Evolutionary conservation across 2,329 filamentous ascomycete species (phyloP).

Genomic region (Plectosphaerella cucumerina): DNA sequence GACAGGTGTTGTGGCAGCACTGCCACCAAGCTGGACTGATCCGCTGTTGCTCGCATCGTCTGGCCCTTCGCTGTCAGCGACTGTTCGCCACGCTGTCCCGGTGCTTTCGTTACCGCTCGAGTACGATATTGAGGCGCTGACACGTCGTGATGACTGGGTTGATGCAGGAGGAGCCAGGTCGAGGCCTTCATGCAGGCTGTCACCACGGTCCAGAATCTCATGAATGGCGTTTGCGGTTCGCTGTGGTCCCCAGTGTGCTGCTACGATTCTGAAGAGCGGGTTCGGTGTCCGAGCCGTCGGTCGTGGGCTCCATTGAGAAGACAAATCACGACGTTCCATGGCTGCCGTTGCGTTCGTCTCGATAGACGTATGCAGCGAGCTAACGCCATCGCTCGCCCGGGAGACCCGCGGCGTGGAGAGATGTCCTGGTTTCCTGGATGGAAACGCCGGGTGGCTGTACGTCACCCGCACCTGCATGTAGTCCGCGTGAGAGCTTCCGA

Average conservation of each 20-base stretch:
- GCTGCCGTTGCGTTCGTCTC: conserved; percentile 48
- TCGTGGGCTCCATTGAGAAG: conserved; percentile 49
- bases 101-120: not conserved
- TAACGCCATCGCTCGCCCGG: conserved; percentile 23
- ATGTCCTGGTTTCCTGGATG: conserved; percentile 21
- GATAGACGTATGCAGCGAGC: conserved; percentile 40
- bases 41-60: too few relatives aligned
- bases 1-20: not conserved
- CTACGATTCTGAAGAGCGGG: conserved; percentile 39
- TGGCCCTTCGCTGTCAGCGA: too few relatives aligned
- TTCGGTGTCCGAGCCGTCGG: conserved; percentile 25
- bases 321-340: conserved; percentile 42
- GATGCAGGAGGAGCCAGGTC: too few relatives aligned
- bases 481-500: conserved; percentile 42
- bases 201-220: conserved; percentile 16
- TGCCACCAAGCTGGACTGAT: not conserved
- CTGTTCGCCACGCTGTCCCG: too few relatives aligned
- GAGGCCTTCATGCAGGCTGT: not conserved
- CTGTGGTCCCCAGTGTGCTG: conserved; percentile 39
- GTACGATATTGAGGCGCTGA: not conserved
- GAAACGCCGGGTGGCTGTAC: conserved; percentile 55
- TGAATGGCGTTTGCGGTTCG: conserved; percentile 39
- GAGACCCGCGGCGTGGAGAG: not conserved
- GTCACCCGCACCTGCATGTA: conserved; percentile 49
- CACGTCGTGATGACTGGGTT: not conserved